Evolutionary conservation across 73 alveolate species (phyloP).

Genomic region (Tetrahymena borealis): DNA sequence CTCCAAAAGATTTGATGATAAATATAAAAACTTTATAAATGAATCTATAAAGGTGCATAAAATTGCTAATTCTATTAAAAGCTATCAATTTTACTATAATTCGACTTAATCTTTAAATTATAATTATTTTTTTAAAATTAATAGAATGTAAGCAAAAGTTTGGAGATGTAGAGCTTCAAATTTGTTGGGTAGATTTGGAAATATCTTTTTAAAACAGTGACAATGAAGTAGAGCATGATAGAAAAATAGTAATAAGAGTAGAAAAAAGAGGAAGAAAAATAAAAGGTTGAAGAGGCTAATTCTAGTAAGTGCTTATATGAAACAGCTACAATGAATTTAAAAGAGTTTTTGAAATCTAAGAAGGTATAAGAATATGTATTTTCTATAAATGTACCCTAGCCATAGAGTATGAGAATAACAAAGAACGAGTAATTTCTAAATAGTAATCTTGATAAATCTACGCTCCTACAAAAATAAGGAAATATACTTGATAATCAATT

Average conservation of each 20-base stretch:
- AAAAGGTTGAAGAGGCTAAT: neutral
- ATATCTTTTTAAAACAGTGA: neutral
- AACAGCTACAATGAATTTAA: neutral
- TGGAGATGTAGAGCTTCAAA: neutral
- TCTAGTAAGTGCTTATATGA: neutral
- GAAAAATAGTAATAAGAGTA: neutral
- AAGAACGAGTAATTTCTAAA: neutral
- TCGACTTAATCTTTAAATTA: too few species aligned
- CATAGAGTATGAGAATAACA: neutral
- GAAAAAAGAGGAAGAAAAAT: neutral
- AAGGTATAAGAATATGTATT: neutral
- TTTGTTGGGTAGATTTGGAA: neutral
- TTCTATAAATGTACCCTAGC: neutral
- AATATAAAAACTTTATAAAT: neutral
- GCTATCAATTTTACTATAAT: too few species aligned
- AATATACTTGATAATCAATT: neutral
- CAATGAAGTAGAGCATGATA: neutral
- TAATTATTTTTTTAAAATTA: neutral
- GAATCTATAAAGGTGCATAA: neutral
- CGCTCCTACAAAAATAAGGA: neutral
- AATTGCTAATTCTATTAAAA: too few species aligned
- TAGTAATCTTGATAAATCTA: neutral
- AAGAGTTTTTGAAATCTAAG: neutral
- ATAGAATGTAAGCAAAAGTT: neutral
- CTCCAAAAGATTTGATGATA: neutral